phyloP scores from a whole-genome alignment of 129 eudicot species.

The Heracleum sosnowskyi region DNA sequence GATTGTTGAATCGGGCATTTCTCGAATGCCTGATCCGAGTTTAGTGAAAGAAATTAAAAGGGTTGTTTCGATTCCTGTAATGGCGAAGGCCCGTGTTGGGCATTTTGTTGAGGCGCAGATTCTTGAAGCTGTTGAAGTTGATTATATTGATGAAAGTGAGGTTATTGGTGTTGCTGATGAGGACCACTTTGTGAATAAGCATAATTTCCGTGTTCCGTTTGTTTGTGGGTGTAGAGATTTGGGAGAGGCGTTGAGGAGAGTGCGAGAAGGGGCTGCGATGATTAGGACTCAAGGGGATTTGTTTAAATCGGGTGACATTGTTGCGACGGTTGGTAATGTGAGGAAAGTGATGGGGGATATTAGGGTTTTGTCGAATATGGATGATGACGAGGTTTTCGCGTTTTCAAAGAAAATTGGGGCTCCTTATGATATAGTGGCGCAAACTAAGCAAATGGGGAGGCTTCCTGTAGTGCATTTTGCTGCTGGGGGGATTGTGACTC shows the following conservation, averaged over 20 bases:
- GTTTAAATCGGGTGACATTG: constrained; percentile 34
- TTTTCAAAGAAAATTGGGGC: constrained; percentile 56
- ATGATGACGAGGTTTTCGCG: constrained; percentile 68
- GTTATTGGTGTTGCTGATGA: constrained; percentile 61
- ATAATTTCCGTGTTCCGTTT: constrained; percentile 58
- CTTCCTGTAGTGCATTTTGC: constrained; percentile 98
- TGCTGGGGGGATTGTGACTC: constrained; percentile 67
- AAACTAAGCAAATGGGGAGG: constrained; percentile 81
- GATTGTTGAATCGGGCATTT: constrained; percentile 26
- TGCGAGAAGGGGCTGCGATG: constrained; percentile 89
- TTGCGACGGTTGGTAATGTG: constrained; percentile 57
- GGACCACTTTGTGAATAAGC: constrained; percentile 62
- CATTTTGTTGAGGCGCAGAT: constrained; percentile 94
- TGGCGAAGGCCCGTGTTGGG: constrained; percentile 75
- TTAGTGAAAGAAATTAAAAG: constrained; percentile 56
- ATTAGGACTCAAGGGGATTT: constrained; percentile 65
- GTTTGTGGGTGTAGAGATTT: constrained; percentile 67
- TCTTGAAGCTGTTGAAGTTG: constrained; percentile 60
- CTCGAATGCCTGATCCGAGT: constrained; percentile 80
- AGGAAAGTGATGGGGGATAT: constrained; percentile 66
- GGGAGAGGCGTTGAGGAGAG: constrained; percentile 76
- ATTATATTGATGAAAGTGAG: constrained; percentile 83
- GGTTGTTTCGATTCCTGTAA: constrained; percentile 49
- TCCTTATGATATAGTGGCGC: constrained; percentile 78
- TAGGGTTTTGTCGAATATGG: constrained; percentile 56